Evolutionary conservation across 2,329 filamentous ascomycete genomes (phyloP).

Genomic region (Metarhizium robertsii): DNA sequence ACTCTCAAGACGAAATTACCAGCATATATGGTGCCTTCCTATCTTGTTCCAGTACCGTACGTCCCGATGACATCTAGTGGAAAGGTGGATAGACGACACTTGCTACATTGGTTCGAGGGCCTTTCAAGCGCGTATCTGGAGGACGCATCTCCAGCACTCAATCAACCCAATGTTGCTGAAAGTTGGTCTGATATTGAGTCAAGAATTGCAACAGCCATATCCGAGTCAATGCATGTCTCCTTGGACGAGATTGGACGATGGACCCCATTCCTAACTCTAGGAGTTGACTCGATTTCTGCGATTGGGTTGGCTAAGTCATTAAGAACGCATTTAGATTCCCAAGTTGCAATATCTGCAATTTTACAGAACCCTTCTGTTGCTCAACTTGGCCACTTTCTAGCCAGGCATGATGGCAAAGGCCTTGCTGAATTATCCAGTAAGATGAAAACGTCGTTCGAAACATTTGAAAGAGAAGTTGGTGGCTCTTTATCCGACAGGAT

Average conservation of each 20-base stretch:
- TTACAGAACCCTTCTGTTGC: slow-evolving; percentile 60
- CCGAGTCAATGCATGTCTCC: slow-evolving; percentile 37
- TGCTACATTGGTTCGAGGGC: slow-evolving; percentile 38
- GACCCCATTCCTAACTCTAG: slow-evolving; percentile 68
- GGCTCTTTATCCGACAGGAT: slow-evolving; percentile 10
- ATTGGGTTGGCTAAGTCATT: slow-evolving; percentile 59
- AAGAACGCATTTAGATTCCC: slow-evolving; percentile 30
- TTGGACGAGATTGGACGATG: slow-evolving; percentile 43
- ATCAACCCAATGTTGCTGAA: slow-evolving; percentile 20
- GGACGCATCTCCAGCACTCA: slow-evolving; percentile 13
- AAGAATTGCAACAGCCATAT: slow-evolving; percentile 44
- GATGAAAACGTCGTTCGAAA: slow-evolving; percentile 16
- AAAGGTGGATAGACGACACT: slow-evolving; percentile 55
- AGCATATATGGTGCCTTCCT: slow-evolving; percentile 69
- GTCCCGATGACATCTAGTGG: slow-evolving; percentile 67
- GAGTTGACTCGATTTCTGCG: slow-evolving; percentile 75
- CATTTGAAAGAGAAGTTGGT: slow-evolving; percentile 1
- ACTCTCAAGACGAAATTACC: slow-evolving; percentile 50
- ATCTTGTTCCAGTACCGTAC: slow-evolving; percentile 57
- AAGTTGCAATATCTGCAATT: slow-evolving; percentile 58
- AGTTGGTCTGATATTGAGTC: slow-evolving; percentile 48
- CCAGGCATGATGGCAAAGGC: neutral
- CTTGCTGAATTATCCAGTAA: neutral
- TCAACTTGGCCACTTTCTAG: slow-evolving; percentile 38
- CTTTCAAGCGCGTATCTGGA: slow-evolving; percentile 39